Percentiles rank a stretch among this genome's conserved stretches.
Conservation (phyloP, 2,329 filamentous ascomycete species). For the Aspergillus vadensis region DNA sequence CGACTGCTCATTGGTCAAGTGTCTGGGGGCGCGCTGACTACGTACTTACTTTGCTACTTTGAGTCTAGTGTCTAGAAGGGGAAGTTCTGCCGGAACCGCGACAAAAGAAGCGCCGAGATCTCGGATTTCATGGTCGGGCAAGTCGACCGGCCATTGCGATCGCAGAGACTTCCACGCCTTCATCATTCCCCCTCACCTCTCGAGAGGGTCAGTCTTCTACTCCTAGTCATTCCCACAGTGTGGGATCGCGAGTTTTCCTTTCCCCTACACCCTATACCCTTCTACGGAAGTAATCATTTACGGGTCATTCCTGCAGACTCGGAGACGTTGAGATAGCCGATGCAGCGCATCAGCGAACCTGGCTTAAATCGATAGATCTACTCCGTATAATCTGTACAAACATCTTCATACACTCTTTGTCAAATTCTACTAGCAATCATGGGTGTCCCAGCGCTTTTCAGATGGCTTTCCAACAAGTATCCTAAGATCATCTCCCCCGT, state of each 20-base stretch:
- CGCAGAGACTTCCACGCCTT: slow-evolving; percentile 23
- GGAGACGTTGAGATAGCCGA: slow-evolving; percentile 17
- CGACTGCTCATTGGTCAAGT: not conserved
- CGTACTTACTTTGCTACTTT: too few species aligned
- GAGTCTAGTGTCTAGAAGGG: too few species aligned
- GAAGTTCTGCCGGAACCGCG: slow-evolving; percentile 24
- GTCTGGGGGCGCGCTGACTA: slow-evolving; percentile 11
- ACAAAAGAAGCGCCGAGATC: slow-evolving; percentile 28
- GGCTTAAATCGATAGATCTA: slow-evolving; percentile 11
- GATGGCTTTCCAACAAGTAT: slow-evolving; percentile 96
- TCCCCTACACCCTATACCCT: not conserved
- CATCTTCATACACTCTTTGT: not conserved
- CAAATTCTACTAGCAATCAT: slow-evolving; percentile 51
- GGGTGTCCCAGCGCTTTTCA: slow-evolving; percentile 93
- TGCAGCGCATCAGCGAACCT: slow-evolving; percentile 17
- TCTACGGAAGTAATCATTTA: not conserved
- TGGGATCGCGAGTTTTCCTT: not conserved
- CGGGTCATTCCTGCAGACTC: not conserved
- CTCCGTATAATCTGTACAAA: slow-evolving; percentile 4
- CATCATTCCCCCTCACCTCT: slow-evolving; percentile 6
- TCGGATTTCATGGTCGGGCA: slow-evolving; percentile 13
- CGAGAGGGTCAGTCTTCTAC: slow-evolving; percentile 8
- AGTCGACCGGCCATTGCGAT: slow-evolving; percentile 13
- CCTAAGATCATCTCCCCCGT: slow-evolving; percentile 95
- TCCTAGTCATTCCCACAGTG: slow-evolving; percentile 1